phyloP scores from a whole-genome alignment of 2,329 filamentous ascomycete genomes.

The Escovopsis sp. region DNA sequence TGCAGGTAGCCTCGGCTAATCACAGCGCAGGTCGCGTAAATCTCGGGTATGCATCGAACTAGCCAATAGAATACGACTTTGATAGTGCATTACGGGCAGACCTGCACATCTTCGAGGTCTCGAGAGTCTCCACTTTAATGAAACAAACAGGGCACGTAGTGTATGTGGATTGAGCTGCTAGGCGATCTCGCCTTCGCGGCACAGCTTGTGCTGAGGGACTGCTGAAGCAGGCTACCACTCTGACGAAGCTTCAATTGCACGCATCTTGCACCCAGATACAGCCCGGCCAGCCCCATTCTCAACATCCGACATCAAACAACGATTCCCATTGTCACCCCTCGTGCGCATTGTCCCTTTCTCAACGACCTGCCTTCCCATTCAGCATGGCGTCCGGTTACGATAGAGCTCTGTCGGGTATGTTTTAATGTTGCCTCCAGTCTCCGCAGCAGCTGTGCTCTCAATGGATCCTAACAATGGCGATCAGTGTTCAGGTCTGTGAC shows the following conservation, averaged over 20 bases:
- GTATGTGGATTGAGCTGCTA: too few relatives aligned
- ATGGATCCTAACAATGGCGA: slow-evolving; percentile 24
- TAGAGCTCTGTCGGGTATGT: slow-evolving; percentile 92
- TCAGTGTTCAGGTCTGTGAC: slow-evolving; percentile 63
- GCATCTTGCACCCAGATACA: slow-evolving; percentile 2
- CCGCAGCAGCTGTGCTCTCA: slow-evolving; percentile 1
- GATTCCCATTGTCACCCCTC: background rate
- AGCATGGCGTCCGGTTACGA: slow-evolving; percentile 90
- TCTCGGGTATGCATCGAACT: too few relatives aligned
- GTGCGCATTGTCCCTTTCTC: background rate
- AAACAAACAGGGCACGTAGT: too few relatives aligned
- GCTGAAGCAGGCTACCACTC: slow-evolving; percentile 20
- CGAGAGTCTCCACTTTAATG: too few relatives aligned
- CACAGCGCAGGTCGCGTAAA: too few relatives aligned
- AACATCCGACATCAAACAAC: slow-evolving; percentile 8
- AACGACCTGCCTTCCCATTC: background rate
- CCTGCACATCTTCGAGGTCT: too few relatives aligned
- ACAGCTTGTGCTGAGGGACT: too few relatives aligned
- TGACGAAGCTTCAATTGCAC: slow-evolving; percentile 23
- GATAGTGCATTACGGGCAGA: too few relatives aligned
- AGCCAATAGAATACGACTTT: too few relatives aligned
- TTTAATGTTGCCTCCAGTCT: slow-evolving; percentile 10
- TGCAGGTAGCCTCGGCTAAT: too few relatives aligned
- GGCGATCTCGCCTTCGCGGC: too few relatives aligned
- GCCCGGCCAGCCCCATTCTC: slow-evolving; percentile 5